Percentiles rank a stretch among this genome's conserved stretches.
These are phyloP conservation scores for Xerocomellus amylosporus DNA, from an alignment of 768 basidiomycete genomes.

Conservation along the genomic window DNA sequence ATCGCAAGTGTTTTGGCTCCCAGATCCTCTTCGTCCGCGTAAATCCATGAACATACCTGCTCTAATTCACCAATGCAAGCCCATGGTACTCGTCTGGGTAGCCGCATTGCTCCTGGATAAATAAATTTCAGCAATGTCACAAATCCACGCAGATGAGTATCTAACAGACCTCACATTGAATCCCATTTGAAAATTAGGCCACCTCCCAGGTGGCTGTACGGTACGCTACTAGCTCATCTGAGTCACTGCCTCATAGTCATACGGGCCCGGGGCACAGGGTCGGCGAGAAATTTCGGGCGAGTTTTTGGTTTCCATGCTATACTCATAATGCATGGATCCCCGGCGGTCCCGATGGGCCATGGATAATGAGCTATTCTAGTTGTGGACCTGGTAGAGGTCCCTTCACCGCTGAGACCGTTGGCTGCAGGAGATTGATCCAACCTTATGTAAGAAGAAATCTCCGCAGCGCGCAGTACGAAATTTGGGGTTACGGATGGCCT, in stretches of 20 bases:
- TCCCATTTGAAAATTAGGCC: background rate
- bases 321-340: no score
- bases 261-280: background rate
- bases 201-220: background rate
- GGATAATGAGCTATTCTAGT: no score
- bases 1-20: slow-evolving; percentile 58
- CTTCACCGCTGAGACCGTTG: no score
- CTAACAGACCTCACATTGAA: no score
- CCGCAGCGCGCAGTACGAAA: background rate
- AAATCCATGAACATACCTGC: slow-evolving; percentile 75
- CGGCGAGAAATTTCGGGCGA: background rate
- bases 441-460: background rate
- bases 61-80: slow-evolving; percentile 64
- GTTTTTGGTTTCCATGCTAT: background rate
- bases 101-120: slow-evolving; percentile 46
- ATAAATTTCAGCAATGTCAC: background rate
- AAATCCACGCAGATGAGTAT: background rate
- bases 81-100: slow-evolving; percentile 85
- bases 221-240: background rate
- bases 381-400: no score
- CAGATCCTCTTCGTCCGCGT: slow-evolving; percentile 56
- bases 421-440: no score
- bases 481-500: background rate
- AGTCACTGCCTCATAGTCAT: background rate
- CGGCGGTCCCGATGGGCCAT: no score